Conservation (phyloP, 2,329 filamentous ascomycete species). For the Thelonectria rubi region DNA sequence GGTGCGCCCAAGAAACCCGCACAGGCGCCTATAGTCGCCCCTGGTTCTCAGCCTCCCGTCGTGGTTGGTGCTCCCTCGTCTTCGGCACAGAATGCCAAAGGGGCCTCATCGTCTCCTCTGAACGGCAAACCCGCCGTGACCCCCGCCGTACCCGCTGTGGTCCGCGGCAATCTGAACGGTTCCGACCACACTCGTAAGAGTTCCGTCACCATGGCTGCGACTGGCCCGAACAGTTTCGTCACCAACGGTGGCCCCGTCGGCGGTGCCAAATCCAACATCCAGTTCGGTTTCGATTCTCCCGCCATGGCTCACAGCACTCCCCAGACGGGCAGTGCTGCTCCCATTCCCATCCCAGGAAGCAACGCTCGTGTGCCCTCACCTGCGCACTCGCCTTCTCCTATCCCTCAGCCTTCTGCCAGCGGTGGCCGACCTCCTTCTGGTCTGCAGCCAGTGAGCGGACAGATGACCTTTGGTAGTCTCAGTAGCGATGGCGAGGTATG, state of each 20-base stretch:
- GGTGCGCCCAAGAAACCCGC: slow-evolving; percentile 70
- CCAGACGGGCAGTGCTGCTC: slow-evolving; percentile 62
- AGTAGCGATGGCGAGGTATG: slow-evolving; percentile 81
- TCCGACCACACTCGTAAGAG: slow-evolving; percentile 83
- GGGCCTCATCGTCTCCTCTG: slow-evolving; percentile 77
- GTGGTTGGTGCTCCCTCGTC: slow-evolving; percentile 63
- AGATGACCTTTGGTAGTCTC: slow-evolving; percentile 85
- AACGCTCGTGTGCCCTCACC: slow-evolving; percentile 81
- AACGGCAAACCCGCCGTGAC: slow-evolving; percentile 82
- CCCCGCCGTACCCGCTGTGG: slow-evolving; percentile 74
- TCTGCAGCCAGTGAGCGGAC: slow-evolving; percentile 71
- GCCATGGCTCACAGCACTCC: slow-evolving; percentile 74
- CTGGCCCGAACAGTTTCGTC: slow-evolving; percentile 77
- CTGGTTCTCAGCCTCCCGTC: slow-evolving; percentile 63
- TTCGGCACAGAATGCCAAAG: slow-evolving; percentile 66
- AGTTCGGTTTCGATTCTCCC: slow-evolving; percentile 84
- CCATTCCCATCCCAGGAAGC: slow-evolving; percentile 70
- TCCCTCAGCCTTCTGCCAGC: slow-evolving; percentile 84
- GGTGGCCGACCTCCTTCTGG: slow-evolving; percentile 87
- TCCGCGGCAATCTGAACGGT: slow-evolving; percentile 76
- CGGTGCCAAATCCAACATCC: slow-evolving; percentile 71
- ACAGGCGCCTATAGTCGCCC: slow-evolving; percentile 68
- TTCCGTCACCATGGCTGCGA: slow-evolving; percentile 90
- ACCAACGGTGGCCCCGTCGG: slow-evolving; percentile 76
- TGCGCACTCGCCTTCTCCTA: slow-evolving; percentile 88